These are phyloP conservation scores for Rhododendron vialii DNA, from an alignment of 148 eudicot species.

Conservation along the genomic window DNA sequence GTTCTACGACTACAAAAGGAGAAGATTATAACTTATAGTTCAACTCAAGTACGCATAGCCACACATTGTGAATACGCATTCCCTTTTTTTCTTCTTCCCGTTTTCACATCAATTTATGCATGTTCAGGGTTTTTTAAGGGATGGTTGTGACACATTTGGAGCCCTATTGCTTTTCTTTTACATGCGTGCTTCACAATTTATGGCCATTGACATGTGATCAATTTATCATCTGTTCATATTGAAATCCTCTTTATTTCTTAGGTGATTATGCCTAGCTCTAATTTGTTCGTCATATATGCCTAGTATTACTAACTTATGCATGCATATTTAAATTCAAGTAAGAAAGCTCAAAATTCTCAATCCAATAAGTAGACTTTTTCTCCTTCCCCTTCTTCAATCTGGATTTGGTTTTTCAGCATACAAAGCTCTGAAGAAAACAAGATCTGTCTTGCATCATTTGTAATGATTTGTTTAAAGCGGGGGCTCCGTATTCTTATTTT, in stretches of 20 bases:
- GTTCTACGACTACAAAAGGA: not conserved
- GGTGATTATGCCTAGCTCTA: not conserved
- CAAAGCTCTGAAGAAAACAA: not conserved
- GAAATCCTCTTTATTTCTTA: not conserved
- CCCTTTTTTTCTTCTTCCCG: not conserved
- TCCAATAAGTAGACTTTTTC: not conserved
- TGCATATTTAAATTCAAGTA: not conserved
- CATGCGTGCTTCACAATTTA: not conserved
- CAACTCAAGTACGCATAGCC: not conserved
- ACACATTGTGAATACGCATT: not conserved
- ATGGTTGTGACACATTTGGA: not conserved
- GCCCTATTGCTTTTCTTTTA: not conserved
- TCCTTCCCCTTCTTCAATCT: not conserved
- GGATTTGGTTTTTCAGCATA: not conserved
- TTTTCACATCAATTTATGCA: not conserved
- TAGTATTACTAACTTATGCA: not conserved
- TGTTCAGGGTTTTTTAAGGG: not conserved
- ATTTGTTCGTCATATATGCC: not conserved
- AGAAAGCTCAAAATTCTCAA: not conserved
- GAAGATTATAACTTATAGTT: not conserved
- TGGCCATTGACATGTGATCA: not conserved
- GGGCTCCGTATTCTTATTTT: not conserved
- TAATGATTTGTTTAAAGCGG: not conserved
- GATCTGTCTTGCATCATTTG: not conserved
- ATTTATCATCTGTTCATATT: not conserved